These are phyloP conservation scores for Daedaleopsis nitida DNA, from an alignment of 768 basidiomycete genomes.

Conservation along the genomic window DNA sequence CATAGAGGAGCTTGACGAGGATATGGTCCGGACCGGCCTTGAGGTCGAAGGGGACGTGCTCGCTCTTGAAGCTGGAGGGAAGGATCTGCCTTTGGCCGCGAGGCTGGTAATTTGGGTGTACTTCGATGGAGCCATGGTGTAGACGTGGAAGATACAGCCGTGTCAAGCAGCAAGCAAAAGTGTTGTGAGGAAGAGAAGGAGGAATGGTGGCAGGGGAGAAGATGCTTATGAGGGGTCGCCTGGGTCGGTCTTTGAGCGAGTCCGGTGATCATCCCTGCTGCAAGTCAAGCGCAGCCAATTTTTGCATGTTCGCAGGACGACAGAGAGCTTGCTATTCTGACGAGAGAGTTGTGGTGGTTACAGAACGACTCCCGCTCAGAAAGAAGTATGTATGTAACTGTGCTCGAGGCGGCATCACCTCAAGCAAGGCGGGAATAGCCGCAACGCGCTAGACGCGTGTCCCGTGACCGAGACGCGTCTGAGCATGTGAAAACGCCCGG, in stretches of 20 bases:
- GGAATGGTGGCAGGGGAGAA: background rate
- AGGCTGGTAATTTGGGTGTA: conserved; percentile 71
- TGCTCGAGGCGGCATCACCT: background rate
- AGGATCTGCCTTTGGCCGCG: conserved; percentile 70
- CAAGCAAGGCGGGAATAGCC: background rate
- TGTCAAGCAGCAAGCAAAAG: no score
- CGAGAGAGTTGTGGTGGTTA: background rate
- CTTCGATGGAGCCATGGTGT: conserved; percentile 6
- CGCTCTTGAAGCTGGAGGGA: conserved; percentile 71
- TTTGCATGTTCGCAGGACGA: no score
- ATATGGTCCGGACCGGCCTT: conserved; percentile 55
- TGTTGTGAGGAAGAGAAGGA: background rate
- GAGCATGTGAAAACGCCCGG: conserved; percentile 18
- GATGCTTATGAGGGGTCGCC: background rate
- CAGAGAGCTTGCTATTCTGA: no score
- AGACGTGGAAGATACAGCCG: no score
- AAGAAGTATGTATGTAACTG: background rate
- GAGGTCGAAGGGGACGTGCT: conserved; percentile 54
- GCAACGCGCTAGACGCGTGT: background rate
- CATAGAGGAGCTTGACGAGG: conserved; percentile 77
- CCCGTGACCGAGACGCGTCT: conserved; percentile 15
- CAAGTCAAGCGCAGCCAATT: background rate
- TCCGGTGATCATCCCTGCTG: background rate
- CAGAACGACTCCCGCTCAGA: no score
- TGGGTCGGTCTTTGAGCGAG: background rate